A percentile compares a stretch with the other conserved stretches of the same genome.
Conservation (phyloP, 139 green algal species). For the Yamagishiella unicocca region DNA sequence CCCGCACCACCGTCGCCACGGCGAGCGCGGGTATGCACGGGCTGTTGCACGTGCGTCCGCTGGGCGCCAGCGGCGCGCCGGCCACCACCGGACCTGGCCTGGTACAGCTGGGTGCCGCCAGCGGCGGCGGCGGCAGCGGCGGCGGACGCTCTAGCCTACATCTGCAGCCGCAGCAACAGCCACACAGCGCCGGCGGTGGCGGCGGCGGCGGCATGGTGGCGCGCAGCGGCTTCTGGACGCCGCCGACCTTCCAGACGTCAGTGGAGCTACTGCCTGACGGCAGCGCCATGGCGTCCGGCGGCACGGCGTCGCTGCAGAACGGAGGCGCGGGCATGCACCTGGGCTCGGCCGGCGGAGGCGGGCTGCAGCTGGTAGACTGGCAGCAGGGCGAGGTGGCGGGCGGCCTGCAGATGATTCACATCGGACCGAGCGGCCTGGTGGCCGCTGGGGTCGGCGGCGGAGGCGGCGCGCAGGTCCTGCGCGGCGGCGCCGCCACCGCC, state of each 20-base stretch:
- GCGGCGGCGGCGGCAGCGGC: background rate
- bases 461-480: too few species aligned
- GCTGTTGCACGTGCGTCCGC: slow-evolving; percentile 12
- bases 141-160: slow-evolving; percentile 2
- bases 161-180: background rate
- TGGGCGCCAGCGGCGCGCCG: background rate
- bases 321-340: background rate
- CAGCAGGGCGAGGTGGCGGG: background rate
- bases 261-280: background rate
- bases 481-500: background rate
- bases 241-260: slow-evolving; percentile 19
- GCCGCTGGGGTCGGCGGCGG: background rate
- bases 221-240: slow-evolving; percentile 41
- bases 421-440: background rate
- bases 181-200: background rate
- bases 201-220: background rate
- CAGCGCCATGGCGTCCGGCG: background rate
- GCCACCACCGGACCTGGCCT: background rate
- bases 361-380: slow-evolving; percentile 14
- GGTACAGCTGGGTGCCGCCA: background rate
- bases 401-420: background rate
- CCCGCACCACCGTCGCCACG: background rate
- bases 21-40: background rate
- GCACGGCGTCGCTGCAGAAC: background rate
- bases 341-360: background rate